Evolutionary conservation across 2,329 filamentous ascomycete species (phyloP), one percentile per base, ranked within the genome.

Genomic region (Fusarium temperatum): DNA sequence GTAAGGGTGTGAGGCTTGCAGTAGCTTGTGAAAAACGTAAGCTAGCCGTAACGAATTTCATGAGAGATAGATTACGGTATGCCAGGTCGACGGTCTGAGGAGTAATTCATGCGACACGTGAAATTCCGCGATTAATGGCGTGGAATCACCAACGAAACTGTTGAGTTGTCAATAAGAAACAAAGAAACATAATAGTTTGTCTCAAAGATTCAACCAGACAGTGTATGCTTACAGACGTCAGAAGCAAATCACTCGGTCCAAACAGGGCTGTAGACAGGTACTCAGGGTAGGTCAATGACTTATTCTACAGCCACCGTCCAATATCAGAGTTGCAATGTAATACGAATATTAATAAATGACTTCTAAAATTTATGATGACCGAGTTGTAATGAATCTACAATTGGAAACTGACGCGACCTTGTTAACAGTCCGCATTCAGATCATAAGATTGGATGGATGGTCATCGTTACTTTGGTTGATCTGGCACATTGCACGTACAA

Each of bases 391-490:
- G 10, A 15, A 18, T 55, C 20, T n/a, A 7, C 8, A n/a, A 4
- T n/a, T 8, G 6, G 14, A n/a, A 5, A 9, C 11, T 18, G 7
- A 10, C 0, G 3, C 13, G 20, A n/a, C 24, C 26, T 51, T 6
- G 20, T 18, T 9, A 5, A 14, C 9, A 13, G 35, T 18, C 6
- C 3, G 28, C 8, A 6, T 35, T 13, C 5, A 26, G 12, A 24
- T 15, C 9, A 8, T 6, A 11, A 36, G 1, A 22, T 26, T 11
- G 4, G 6, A 2, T 2, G 8, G 17, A 2, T 2, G 8, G 17
- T 8, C 10, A 24, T 42, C 4, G 3, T 3, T 1, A 24, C 10
- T 5, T 20, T 15, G 13, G 9, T 14, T 15, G 13, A 6, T 14
- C 8, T 1, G 9, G 15, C 48, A 20, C 7, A 9, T 20, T 35